Conservation (phyloP, 345 rosid genomes). For the Microthlaspi erraticum region DNA sequence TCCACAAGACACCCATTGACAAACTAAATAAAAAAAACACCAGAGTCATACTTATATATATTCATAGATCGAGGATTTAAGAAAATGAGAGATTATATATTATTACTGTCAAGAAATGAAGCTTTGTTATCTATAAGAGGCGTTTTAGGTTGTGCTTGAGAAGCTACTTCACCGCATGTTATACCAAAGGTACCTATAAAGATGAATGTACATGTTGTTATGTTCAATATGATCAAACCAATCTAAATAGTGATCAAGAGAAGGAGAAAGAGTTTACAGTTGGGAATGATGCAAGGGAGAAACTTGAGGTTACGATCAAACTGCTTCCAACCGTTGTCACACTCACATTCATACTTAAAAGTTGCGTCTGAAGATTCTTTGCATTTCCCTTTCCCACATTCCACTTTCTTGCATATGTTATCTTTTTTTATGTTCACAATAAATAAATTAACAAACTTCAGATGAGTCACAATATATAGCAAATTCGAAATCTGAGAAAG, state of each 20-base stretch:
- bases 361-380: slow-evolving; percentile 48
- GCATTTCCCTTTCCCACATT: slow-evolving; percentile 77
- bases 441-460: slow-evolving; percentile 23
- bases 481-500: slow-evolving; percentile 13
- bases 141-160: slow-evolving; percentile 42
- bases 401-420: slow-evolving; percentile 57
- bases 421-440: slow-evolving; percentile 46
- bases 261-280: slow-evolving; percentile 58
- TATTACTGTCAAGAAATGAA: slow-evolving; percentile 65
- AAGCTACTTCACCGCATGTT: slow-evolving; percentile 53
- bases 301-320: slow-evolving; percentile 55
- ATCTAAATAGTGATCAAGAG: background rate
- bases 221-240: slow-evolving; percentile 18
- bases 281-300: slow-evolving; percentile 85
- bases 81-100: background rate
- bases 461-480: background rate
- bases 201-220: background rate
- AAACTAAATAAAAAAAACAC: slow-evolving; percentile 48
- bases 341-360: slow-evolving; percentile 59
- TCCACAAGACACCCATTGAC: slow-evolving; percentile 75
- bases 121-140: slow-evolving; percentile 37
- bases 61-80: background rate
- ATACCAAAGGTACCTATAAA: slow-evolving; percentile 60
- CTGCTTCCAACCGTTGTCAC: slow-evolving; percentile 79
- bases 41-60: background rate